Evolutionary conservation across 805 yeast genomes (phyloP).

Genomic region (Hanseniaspora lindneri): DNA sequence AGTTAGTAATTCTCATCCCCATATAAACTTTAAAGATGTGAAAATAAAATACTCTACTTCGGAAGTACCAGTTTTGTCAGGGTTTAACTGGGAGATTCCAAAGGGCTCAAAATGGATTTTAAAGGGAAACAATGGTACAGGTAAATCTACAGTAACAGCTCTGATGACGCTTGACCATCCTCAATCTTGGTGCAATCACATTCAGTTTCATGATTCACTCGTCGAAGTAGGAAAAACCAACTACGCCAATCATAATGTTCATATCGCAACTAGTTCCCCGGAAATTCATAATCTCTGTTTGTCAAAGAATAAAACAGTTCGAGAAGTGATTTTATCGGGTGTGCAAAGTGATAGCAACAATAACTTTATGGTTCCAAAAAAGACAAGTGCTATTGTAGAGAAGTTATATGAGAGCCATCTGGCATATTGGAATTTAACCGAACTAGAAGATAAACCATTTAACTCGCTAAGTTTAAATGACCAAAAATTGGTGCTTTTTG

Average conservation of each 20-base stretch:
- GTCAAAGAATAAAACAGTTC: conserved; percentile 34
- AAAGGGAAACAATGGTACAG: conserved; percentile 82
- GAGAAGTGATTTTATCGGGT: conserved; percentile 60
- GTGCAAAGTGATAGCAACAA: conserved; percentile 44
- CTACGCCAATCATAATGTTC: conserved; percentile 64
- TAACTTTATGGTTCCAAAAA: conserved; percentile 40
- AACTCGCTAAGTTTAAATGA: conserved; percentile 49
- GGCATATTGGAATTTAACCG: conserved; percentile 30
- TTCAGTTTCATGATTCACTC: conserved; percentile 49
- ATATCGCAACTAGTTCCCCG: conserved; percentile 83
- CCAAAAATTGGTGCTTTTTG: conserved; percentile 65
- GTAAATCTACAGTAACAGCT: conserved; percentile 79
- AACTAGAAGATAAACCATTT: conserved; percentile 35
- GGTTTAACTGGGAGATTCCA: conserved; percentile 54
- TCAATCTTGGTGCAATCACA: conserved; percentile 74
- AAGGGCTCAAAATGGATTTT: conserved; percentile 80
- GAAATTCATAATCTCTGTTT: conserved; percentile 88
- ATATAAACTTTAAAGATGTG: conserved; percentile 47
- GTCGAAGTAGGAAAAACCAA: conserved; percentile 64
- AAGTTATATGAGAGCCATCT: conserved; percentile 36
- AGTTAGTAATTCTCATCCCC: conserved; percentile 13
- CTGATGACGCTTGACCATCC: conserved; percentile 91
- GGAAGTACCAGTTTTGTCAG: conserved; percentile 45
- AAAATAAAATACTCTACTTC: conserved; percentile 45
- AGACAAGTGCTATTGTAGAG: conserved; percentile 26